A percentile compares a stretch with the other conserved stretches of the same genome.
These are phyloP conservation scores for Pyrenophora teres DNA, from an alignment of 2,329 filamentous ascomycete genomes.

Conservation along the genomic window DNA sequence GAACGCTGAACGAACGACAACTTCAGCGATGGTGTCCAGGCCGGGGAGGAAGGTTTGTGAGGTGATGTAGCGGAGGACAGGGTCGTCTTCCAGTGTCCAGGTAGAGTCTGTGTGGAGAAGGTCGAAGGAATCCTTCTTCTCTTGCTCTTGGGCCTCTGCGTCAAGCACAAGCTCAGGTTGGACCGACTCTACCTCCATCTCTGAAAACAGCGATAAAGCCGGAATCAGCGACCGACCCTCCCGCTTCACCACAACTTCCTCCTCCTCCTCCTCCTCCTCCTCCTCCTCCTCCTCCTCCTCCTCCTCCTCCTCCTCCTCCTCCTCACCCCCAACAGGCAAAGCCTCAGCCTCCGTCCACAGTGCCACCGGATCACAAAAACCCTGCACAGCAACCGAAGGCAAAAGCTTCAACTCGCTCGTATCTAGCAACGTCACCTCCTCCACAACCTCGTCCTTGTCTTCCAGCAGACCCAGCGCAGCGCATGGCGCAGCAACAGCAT, in stretches of 20 bases:
- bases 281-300: not conserved
- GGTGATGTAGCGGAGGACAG: slow-evolving; percentile 1
- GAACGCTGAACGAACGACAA: slow-evolving; percentile 3
- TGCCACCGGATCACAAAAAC: not conserved
- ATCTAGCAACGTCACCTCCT: not conserved
- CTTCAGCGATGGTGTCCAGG: not conserved
- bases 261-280: not conserved
- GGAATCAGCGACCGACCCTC: slow-evolving; percentile 1
- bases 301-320: not conserved
- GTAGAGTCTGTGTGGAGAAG: not conserved
- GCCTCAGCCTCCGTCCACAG: not conserved
- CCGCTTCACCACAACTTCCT: not conserved
- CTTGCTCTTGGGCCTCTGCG: not conserved
- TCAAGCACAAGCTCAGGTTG: not conserved
- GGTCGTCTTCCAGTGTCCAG: slow-evolving; percentile 1
- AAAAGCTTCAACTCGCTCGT: not conserved
- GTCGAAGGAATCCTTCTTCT: too few species aligned
- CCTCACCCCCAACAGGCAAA: not conserved
- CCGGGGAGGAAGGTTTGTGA: slow-evolving; percentile 6
- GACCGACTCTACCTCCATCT: not conserved
- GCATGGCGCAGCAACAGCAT: not conserved
- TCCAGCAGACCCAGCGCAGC: too few species aligned
- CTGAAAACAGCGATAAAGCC: not conserved
- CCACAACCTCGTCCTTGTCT: not conserved
- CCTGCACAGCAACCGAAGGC: not conserved